Evolutionary conservation across 805 yeast species (phyloP).

Genomic region (Candida alai): DNA sequence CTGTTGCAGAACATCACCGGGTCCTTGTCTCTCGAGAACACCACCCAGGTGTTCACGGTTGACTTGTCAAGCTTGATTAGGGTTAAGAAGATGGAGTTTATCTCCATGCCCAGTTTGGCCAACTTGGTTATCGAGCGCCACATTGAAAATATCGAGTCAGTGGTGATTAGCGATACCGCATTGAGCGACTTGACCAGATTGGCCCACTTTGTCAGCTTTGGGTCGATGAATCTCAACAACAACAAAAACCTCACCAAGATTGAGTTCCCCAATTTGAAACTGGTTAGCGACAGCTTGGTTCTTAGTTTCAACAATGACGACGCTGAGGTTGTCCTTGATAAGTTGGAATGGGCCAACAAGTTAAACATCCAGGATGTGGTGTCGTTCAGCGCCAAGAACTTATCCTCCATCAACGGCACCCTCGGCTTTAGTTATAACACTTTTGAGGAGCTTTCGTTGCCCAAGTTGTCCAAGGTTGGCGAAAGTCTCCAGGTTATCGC

Average conservation of each 20-base stretch:
- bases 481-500: constrained; percentile 39
- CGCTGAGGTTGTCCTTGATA: constrained; percentile 29
- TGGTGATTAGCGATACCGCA: constrained; percentile 41
- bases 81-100: constrained; percentile 29
- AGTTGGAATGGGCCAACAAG: constrained; percentile 40
- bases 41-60: constrained; percentile 36
- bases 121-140: constrained; percentile 34
- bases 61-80: constrained; percentile 30
- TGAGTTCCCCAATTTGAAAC: constrained; percentile 28
- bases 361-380: constrained; percentile 41
- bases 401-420: constrained; percentile 39
- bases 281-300: constrained; percentile 33
- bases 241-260: constrained; percentile 39
- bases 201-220: constrained; percentile 28
- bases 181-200: constrained; percentile 33
- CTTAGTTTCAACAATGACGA: constrained; percentile 40
- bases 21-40: constrained; percentile 31
- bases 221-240: constrained; percentile 37
- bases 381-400: constrained; percentile 26
- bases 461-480: constrained; percentile 31
- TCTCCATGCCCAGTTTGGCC: constrained; percentile 41
- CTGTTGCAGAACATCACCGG: constrained; percentile 32
- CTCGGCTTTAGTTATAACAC: constrained; percentile 38
- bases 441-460: constrained; percentile 28
- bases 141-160: constrained; percentile 27